Evolutionary conservation across 78 protist genomes (phyloP), one percentile per base, ranked within the genome.

Genomic region (Paratrimastix pyriformis): DNA sequence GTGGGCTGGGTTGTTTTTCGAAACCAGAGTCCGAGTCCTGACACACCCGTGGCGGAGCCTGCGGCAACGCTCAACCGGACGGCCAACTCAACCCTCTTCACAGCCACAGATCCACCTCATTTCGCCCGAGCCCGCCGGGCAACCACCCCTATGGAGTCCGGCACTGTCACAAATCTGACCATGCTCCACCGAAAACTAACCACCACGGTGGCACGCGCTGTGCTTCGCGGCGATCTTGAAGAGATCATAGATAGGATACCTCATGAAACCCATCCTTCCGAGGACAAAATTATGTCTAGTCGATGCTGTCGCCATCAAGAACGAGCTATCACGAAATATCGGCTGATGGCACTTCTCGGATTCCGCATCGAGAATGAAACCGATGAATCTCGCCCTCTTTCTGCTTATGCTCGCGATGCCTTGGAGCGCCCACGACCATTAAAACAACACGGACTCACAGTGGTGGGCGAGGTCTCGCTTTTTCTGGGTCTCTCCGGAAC

Each of bases 321-420:
- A 15, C 29, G 68, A 62, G 21, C 13, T 15, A 11, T 62, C 18
- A 13, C 68, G 15, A 18, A 15, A 26, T 26, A 29, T n/a, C 68
- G 68, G 13, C 37, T 62, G 11, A 26, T 35, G 21, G 18, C 68
- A 62, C 15, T 62, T 33, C 68, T 62, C 68, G 68, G 68, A 62
- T 15, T 26, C 68, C 42, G 21, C 21, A 11, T 62, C 13, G 24
- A 62, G 24, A 33, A 15, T 13, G 18, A 62, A 15, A 62, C 68
- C 15, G 21, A 62, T 29, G 68, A 62, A 62, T 62, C 15, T 62
- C 26, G 15, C 26, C 18, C 68, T n/a, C 37, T 62, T n/a, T 15
- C 21, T 11, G 68, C 68, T 62, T 15, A 29, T 15, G 11, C 68
- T 15, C 15, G 21, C 26, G 68, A 62, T 29, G 68, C 37, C 11